phyloP scores from a whole-genome alignment of 2,329 filamentous ascomycete genomes.

The Fusarium azukiicola region DNA sequence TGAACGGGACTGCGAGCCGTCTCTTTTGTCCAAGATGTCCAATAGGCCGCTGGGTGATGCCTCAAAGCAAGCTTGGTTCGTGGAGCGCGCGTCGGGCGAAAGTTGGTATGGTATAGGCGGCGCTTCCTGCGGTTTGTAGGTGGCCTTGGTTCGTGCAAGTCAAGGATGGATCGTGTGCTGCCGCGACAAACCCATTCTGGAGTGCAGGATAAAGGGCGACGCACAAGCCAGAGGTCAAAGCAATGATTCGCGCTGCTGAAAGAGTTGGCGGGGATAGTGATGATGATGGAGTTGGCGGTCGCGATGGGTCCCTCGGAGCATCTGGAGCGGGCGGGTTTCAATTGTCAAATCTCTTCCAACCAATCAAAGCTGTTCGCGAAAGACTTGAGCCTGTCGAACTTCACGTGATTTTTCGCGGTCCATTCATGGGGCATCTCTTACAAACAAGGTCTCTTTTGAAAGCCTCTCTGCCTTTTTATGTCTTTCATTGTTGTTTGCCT shows the following conservation, averaged over 20 bases:
- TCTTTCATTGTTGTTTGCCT: not conserved
- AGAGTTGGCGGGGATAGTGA: slow-evolving; percentile 37
- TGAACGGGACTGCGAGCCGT: slow-evolving; percentile 27
- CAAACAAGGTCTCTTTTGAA: not conserved
- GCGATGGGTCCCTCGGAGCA: slow-evolving; percentile 51
- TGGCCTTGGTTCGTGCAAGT: slow-evolving; percentile 41
- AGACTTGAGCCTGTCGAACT: slow-evolving; percentile 17
- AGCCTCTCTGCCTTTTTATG: not conserved
- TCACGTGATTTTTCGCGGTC: slow-evolving; percentile 51
- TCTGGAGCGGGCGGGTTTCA: slow-evolving; percentile 46
- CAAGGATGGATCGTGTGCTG: slow-evolving; percentile 37
- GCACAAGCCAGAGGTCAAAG: slow-evolving; percentile 36
- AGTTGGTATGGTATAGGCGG: slow-evolving; percentile 24
- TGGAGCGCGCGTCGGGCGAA: slow-evolving; percentile 42
- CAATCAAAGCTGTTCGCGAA: slow-evolving; percentile 39
- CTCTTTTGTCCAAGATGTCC: slow-evolving; percentile 38
- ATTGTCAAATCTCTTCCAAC: slow-evolving; percentile 49
- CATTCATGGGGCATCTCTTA: not conserved
- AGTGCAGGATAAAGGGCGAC: slow-evolving; percentile 30
- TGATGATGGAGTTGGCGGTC: slow-evolving; percentile 48
- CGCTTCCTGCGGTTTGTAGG: slow-evolving; percentile 23
- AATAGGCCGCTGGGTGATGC: slow-evolving; percentile 39
- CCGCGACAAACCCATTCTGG: slow-evolving; percentile 45
- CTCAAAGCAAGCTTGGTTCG: slow-evolving; percentile 34
- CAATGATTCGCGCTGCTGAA: slow-evolving; percentile 33